phyloP scores from a whole-genome alignment of 306 rosid species.

The Luffa aegyptiaca region DNA sequence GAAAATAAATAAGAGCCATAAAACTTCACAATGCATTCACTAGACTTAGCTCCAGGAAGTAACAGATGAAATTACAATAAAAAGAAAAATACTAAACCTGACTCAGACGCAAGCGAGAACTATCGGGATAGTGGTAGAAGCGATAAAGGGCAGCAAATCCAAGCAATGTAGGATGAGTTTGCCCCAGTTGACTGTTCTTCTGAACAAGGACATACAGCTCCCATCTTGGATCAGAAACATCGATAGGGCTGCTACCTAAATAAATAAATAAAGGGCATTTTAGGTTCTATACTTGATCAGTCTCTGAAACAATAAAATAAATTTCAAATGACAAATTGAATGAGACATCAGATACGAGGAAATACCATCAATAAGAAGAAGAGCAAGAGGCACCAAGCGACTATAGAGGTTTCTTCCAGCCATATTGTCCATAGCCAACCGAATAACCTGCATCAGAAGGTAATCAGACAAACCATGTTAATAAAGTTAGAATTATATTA shows the following conservation, averaged over 20 bases:
- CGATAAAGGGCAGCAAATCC: constrained; percentile 89
- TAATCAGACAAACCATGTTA: not conserved
- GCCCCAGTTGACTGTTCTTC: constrained; percentile 49
- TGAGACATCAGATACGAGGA: not conserved
- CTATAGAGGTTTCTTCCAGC: constrained; percentile 75
- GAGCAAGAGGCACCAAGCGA: constrained; percentile 69
- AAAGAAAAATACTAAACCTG: constrained; percentile 45
- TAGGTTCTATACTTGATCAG: constrained; percentile 1
- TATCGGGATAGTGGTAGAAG: constrained; percentile 71
- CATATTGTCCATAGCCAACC: constrained; percentile 59
- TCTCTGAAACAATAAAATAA: not conserved
- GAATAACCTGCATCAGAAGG: constrained; percentile 48
- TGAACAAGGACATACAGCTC: constrained; percentile 68
- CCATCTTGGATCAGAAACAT: constrained; percentile 73
- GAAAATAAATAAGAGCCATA: not conserved
- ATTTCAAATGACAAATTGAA: not conserved
- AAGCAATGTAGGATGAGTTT: constrained; percentile 33
- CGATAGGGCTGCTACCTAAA: constrained; percentile 88
- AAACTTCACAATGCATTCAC: not conserved
- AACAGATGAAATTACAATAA: constrained; percentile 10
- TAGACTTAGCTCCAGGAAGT: not conserved
- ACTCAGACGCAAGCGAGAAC: constrained; percentile 69
- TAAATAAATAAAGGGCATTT: not conserved
- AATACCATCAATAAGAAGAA: constrained; percentile 91
- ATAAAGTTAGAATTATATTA: not conserved